phyloP scores from a whole-genome alignment of 768 basidiomycete genomes.

The Cystofilobasidium capitatum region DNA sequence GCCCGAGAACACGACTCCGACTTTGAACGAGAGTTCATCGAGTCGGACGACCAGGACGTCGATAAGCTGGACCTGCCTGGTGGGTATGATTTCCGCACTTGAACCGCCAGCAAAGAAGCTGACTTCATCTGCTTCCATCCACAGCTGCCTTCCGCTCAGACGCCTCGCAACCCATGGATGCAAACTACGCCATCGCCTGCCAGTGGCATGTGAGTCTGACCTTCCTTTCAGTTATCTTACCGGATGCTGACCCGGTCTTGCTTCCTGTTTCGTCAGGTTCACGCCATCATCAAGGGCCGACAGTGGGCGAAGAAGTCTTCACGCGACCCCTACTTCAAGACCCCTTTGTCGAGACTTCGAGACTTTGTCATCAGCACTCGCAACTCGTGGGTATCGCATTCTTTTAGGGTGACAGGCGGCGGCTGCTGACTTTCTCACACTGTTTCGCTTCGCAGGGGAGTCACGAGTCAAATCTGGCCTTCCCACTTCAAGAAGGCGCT shows the following conservation, averaged over 20 bases:
- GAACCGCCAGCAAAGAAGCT: not conserved
- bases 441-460: not conserved
- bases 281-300: constrained; percentile 1
- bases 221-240: not conserved
- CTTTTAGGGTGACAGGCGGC: not conserved
- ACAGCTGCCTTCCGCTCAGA: not conserved
- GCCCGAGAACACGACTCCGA: not conserved
- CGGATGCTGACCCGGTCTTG: not conserved
- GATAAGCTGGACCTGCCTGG: not conserved
- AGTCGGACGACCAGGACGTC: not conserved
- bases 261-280: not conserved
- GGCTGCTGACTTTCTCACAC: not conserved
- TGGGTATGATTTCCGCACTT: not conserved
- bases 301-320: not conserved
- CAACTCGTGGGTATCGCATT: not conserved
- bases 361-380: not conserved
- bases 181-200: not conserved
- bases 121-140: not conserved
- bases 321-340: not conserved
- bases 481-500: not conserved
- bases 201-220: not conserved
- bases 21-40: not conserved
- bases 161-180: constrained; percentile 1
- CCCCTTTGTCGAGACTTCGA: not conserved
- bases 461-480: constrained; percentile 3